These are phyloP conservation scores for Fraxinus greggii DNA, from an alignment of 305 asterid species.

Conservation along the genomic window DNA sequence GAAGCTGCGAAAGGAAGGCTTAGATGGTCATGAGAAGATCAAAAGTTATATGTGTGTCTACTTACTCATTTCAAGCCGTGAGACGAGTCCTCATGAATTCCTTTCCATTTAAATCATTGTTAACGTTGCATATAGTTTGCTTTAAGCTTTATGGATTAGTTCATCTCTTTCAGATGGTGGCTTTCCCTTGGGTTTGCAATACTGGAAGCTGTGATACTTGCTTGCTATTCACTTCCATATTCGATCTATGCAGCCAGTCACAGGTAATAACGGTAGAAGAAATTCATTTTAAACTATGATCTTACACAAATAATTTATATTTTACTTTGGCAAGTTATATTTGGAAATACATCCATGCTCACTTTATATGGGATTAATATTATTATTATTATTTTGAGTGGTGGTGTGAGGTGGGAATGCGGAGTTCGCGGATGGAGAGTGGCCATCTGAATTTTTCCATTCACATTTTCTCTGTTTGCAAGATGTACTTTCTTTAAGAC, in stretches of 20 bases:
- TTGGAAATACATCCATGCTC: neutral
- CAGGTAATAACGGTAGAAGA: slow-evolving; percentile 50
- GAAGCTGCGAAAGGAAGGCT: slow-evolving; percentile 98
- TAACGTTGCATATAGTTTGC: neutral
- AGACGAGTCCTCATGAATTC: slow-evolving; percentile 47
- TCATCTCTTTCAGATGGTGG: slow-evolving; percentile 87
- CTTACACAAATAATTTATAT: neutral
- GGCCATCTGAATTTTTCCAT: neutral
- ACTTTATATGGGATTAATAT: neutral
- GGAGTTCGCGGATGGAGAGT: neutral
- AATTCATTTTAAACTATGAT: neutral
- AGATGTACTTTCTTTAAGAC: neutral
- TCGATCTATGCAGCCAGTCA: slow-evolving; percentile 86
- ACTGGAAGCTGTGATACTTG: slow-evolving; percentile 69
- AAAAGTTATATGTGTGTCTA: slow-evolving; percentile 99
- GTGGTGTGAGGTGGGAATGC: neutral
- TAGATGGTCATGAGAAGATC: slow-evolving; percentile 98
- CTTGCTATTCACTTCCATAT: slow-evolving; percentile 86
- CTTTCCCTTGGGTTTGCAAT: slow-evolving; percentile 90
- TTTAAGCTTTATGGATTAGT: slow-evolving; percentile 28
- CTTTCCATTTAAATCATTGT: slow-evolving; percentile 24
- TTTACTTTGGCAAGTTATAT: neutral
- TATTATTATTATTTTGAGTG: neutral
- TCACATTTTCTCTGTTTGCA: neutral
- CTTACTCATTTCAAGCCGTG: slow-evolving; percentile 75